Percentiles rank a stretch among this genome's conserved stretches.
phyloP scores from a whole-genome alignment of 2,329 filamentous ascomycete species.

The Tolypocladium tundrense region DNA sequence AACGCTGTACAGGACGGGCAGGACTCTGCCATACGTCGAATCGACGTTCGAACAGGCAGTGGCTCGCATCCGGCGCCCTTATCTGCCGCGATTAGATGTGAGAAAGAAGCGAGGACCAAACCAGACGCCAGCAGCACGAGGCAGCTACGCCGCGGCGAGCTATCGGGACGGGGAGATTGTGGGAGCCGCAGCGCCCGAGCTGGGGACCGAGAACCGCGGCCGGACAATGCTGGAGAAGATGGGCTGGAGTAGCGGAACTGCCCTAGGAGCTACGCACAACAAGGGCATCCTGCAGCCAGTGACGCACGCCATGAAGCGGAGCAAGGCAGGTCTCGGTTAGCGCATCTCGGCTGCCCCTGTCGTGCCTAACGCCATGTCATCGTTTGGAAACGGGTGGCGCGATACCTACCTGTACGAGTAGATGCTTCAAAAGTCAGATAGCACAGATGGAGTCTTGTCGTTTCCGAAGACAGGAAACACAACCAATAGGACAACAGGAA shows the following conservation, averaged over 20 bases:
- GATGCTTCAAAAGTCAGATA: neutral
- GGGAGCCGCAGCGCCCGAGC: slow-evolving; percentile 72
- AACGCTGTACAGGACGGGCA: slow-evolving; percentile 62
- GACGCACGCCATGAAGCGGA: slow-evolving; percentile 75
- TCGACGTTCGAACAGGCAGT: slow-evolving; percentile 40
- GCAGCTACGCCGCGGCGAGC: slow-evolving; percentile 19
- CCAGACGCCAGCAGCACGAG: slow-evolving; percentile 13
- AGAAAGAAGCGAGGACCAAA: slow-evolving; percentile 21
- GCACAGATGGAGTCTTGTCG: neutral
- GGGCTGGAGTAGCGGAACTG: slow-evolving; percentile 86
- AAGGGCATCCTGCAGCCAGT: slow-evolving; percentile 84
- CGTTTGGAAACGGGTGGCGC: neutral
- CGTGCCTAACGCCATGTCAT: neutral
- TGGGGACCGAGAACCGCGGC: slow-evolving; percentile 74
- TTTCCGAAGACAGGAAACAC: neutral
- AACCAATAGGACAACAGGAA: neutral
- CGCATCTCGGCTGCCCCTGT: neutral
- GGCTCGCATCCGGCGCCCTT: slow-evolving; percentile 38
- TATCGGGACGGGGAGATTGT: slow-evolving; percentile 84
- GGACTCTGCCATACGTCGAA: slow-evolving; percentile 52
- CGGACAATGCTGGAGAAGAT: slow-evolving; percentile 89
- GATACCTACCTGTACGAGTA: neutral
- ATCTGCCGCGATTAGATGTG: slow-evolving; percentile 43
- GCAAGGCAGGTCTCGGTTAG: slow-evolving; percentile 72
- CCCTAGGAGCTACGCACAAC: slow-evolving; percentile 70